Conservation (phyloP, 2,329 filamentous ascomycete species). For the Penicillium sp. region DNA sequence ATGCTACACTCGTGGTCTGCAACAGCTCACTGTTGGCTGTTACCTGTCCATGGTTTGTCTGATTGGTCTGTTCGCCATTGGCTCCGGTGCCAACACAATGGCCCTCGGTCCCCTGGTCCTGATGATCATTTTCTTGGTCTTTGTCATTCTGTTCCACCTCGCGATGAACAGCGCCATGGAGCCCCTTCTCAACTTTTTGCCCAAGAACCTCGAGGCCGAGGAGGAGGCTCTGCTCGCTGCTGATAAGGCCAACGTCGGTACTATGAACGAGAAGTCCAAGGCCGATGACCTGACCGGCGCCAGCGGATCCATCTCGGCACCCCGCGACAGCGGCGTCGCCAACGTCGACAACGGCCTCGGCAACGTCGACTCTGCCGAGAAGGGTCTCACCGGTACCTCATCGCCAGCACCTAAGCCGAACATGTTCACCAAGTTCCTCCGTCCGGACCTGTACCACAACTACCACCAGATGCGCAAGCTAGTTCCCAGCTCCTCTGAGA, state of each 20-base stretch:
- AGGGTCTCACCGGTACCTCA: constrained; percentile 26
- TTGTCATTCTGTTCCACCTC: constrained; percentile 73
- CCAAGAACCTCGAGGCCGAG: constrained; percentile 65
- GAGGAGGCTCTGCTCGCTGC: constrained; percentile 48
- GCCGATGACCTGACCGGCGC: background rate
- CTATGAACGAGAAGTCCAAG: background rate
- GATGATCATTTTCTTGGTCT: constrained; percentile 72
- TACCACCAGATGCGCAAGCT: constrained; percentile 68
- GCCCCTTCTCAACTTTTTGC: constrained; percentile 75
- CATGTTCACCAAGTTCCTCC: constrained; percentile 58
- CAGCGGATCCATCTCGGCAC: constrained; percentile 13
- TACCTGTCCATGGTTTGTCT: constrained; percentile 81
- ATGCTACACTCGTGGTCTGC: constrained; percentile 80
- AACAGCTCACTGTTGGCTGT: constrained; percentile 79
- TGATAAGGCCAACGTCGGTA: constrained; percentile 19
- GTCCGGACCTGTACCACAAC: constrained; percentile 72
- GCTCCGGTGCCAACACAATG: constrained; percentile 58
- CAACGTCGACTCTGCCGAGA: constrained; percentile 37
- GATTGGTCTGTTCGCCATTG: constrained; percentile 77
- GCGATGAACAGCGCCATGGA: constrained; percentile 67
- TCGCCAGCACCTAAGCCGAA: constrained; percentile 33
- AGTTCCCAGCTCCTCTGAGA: constrained; percentile 56
- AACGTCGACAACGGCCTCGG: constrained; percentile 31
- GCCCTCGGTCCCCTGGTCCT: constrained; percentile 68
- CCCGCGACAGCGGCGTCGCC: constrained; percentile 24